These are phyloP conservation scores for Suillus americanus DNA, from an alignment of 768 basidiomycete species.

Conservation along the genomic window DNA sequence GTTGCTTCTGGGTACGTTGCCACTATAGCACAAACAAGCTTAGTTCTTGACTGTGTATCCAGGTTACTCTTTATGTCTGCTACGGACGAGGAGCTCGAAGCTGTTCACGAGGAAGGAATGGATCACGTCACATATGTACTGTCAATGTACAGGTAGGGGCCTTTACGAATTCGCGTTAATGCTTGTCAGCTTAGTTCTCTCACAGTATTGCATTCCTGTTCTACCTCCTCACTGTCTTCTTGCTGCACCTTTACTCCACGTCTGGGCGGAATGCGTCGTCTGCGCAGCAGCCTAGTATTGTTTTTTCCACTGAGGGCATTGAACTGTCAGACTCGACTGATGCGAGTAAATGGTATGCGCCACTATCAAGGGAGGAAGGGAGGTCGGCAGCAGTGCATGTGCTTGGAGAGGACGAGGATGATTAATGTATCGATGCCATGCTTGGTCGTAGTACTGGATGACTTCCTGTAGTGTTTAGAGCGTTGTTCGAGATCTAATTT, in stretches of 20 bases:
- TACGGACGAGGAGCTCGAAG: slow-evolving; percentile 86
- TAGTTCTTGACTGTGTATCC: neutral
- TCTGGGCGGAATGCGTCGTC: slow-evolving; percentile 56
- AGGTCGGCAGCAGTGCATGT: slow-evolving; percentile 36
- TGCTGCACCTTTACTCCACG: slow-evolving; percentile 68
- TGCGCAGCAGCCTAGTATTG: slow-evolving; percentile 5
- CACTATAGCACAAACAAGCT: neutral
- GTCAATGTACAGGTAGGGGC: slow-evolving; percentile 72
- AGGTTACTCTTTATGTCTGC: slow-evolving; percentile 89
- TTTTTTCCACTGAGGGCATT: slow-evolving; percentile 37
- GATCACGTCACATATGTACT: slow-evolving; percentile 91
- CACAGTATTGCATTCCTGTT: slow-evolving; percentile 71
- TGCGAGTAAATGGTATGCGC: slow-evolving; percentile 62
- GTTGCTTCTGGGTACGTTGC: slow-evolving; percentile 64
- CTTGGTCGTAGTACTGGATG: neutral
- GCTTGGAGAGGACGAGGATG: slow-evolving; percentile 53
- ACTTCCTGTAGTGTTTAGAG: neutral
- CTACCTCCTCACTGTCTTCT: slow-evolving; percentile 68
- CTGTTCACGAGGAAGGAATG: slow-evolving; percentile 69
- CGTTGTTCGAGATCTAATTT: neutral
- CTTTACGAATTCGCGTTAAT: neutral
- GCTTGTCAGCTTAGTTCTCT: slow-evolving; percentile 1
- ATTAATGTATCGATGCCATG: slow-evolving; percentile 7
- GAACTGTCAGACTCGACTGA: slow-evolving; percentile 37
- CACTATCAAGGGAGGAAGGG: slow-evolving; percentile 47